phyloP scores from a whole-genome alignment of 768 basidiomycete species.

The Lanmaoa rubissima region DNA sequence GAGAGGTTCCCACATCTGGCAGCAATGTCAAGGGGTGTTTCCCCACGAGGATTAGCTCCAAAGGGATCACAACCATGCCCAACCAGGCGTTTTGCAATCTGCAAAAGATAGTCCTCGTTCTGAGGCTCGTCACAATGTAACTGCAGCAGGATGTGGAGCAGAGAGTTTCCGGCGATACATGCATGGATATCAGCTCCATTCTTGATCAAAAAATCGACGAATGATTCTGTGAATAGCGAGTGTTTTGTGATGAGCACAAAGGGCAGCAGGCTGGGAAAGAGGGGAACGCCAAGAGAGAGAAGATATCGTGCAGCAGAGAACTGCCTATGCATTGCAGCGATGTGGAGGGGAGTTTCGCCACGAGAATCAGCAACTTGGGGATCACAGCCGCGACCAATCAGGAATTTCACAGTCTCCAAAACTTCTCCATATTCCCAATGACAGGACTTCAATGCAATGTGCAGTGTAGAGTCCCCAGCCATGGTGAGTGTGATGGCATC shows the following conservation, averaged over 20 bases:
- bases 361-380: neutral
- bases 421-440: neutral
- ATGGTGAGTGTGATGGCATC: no score
- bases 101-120: no score
- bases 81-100: neutral
- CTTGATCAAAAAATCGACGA: neutral
- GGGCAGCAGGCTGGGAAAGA: neutral
- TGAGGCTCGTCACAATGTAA: no score
- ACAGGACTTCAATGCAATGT: neutral
- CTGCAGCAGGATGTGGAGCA: neutral
- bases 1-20: neutral
- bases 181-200: neutral
- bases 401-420: neutral
- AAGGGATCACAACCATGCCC: neutral
- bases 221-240: no score
- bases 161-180: neutral
- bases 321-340: neutral
- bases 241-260: no score
- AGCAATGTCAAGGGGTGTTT: neutral
- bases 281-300: neutral
- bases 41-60: neutral
- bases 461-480: neutral
- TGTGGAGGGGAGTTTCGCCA: neutral
- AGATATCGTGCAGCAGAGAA: neutral
- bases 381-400: neutral